Conservation (phyloP, 1,284 basidiomycete species). For the Ganoderma lingzhi region DNA sequence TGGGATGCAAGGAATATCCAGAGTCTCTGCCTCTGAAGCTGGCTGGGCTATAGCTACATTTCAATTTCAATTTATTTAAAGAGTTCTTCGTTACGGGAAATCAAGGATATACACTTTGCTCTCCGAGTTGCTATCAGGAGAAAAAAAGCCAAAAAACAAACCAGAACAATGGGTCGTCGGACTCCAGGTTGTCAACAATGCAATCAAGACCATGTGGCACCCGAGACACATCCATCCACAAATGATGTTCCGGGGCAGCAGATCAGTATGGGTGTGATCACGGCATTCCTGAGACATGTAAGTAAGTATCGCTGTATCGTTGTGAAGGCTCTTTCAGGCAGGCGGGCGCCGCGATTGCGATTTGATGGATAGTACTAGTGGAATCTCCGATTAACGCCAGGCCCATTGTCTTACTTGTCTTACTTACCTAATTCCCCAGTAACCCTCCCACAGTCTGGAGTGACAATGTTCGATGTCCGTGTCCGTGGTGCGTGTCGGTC, state of each 20-base stretch:
- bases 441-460: background rate
- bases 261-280: background rate
- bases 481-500: background rate
- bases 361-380: background rate
- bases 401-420: background rate
- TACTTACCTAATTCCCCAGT: background rate
- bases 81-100: no score
- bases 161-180: no score
- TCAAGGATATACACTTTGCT: no score
- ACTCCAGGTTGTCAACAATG: background rate
- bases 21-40: no score
- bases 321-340: background rate
- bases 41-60: no score
- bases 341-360: background rate
- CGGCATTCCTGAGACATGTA: background rate
- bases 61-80: no score
- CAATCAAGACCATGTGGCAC: background rate
- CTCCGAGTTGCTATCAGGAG: no score
- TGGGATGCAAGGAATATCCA: no score
- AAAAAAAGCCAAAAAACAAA: no score
- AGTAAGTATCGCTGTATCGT: background rate
- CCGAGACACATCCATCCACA: background rate
- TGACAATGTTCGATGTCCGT: background rate
- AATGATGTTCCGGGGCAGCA: background rate
- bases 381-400: background rate